These are phyloP conservation scores for Hawksworthiomyces lignivorus DNA, from an alignment of 2,329 filamentous ascomycete species.

Conservation along the genomic window DNA sequence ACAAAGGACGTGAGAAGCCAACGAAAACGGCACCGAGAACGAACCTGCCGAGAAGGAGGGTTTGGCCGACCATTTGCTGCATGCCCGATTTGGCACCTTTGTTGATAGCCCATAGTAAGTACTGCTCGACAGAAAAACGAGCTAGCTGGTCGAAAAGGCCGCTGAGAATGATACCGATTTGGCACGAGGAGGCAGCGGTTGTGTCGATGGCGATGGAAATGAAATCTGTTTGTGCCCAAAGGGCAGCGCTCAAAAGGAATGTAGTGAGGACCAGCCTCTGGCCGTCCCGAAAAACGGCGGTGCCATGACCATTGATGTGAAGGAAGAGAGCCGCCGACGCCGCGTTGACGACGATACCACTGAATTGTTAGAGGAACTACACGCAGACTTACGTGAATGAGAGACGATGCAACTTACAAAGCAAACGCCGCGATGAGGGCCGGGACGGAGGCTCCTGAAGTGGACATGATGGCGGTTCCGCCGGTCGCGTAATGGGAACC, in stretches of 20 bases:
- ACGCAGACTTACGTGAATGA: too few species aligned
- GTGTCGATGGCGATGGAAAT: constrained; percentile 39
- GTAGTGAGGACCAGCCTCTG: constrained; percentile 56
- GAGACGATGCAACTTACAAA: constrained; percentile 36
- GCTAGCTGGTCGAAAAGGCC: constrained; percentile 51
- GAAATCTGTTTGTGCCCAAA: constrained; percentile 49
- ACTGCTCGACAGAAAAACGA: constrained; percentile 46
- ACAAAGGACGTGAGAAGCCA: constrained; percentile 45
- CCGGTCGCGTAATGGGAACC: constrained; percentile 19
- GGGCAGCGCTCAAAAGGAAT: constrained; percentile 42
- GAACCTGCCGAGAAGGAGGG: constrained; percentile 39
- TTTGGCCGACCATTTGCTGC: constrained; percentile 36
- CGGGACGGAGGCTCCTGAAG: constrained; percentile 35
- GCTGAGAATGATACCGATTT: constrained; percentile 43
- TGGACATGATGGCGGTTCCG: constrained; percentile 34
- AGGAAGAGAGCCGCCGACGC: constrained; percentile 40
- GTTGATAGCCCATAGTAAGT: constrained; percentile 43
- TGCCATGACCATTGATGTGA: constrained; percentile 38
- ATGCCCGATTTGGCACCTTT: constrained; percentile 23
- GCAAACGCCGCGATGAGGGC: constrained; percentile 46
- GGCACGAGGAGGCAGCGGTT: constrained; percentile 37
- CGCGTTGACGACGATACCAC: constrained; percentile 47
- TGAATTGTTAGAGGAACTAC: constrained; percentile 20
- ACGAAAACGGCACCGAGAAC: constrained; percentile 47
- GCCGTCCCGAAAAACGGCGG: constrained; percentile 45